Conservation (phyloP, 2,329 filamentous ascomycete species). For the Trichoderma pleuroti region DNA sequence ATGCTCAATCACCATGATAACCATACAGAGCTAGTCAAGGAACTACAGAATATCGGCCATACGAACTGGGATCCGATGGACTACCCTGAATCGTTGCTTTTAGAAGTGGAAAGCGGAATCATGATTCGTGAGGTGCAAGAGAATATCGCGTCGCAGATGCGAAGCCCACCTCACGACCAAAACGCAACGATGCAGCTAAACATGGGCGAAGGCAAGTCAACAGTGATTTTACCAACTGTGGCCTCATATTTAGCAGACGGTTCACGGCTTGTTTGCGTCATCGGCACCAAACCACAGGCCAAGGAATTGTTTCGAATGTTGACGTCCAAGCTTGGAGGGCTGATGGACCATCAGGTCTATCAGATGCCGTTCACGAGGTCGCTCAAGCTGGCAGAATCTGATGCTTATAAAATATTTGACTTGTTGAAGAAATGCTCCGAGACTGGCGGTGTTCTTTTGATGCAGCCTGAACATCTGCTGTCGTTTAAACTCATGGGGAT, state of each 20-base stretch:
- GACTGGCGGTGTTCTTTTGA: slow-evolving; percentile 53
- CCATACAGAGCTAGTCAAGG: background rate
- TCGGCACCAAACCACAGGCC: slow-evolving; percentile 60
- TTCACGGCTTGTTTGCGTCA: slow-evolving; percentile 49
- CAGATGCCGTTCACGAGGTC: slow-evolving; percentile 55
- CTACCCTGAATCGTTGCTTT: slow-evolving; percentile 57
- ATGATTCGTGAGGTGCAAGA: slow-evolving; percentile 59
- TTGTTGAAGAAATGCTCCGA: background rate
- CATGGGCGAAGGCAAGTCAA: slow-evolving; percentile 70
- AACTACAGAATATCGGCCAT: slow-evolving; percentile 42
- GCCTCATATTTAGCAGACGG: slow-evolving; percentile 51
- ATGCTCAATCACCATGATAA: background rate
- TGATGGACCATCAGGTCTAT: slow-evolving; percentile 42
- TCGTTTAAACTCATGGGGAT: slow-evolving; percentile 62
- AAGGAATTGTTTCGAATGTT: slow-evolving; percentile 49
- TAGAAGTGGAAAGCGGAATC: slow-evolving; percentile 62
- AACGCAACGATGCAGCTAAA: slow-evolving; percentile 64
- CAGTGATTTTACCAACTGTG: slow-evolving; percentile 65
- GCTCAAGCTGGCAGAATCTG: background rate
- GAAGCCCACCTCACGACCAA: slow-evolving; percentile 32
- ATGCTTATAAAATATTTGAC: background rate
- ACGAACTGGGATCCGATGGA: slow-evolving; percentile 50
- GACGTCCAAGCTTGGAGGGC: slow-evolving; percentile 33
- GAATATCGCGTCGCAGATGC: slow-evolving; percentile 55
- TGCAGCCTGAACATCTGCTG: slow-evolving; percentile 61